Evolutionary conservation across 371 early-diverging fungal species (phyloP).

Genomic region (Mortierella sp.): DNA sequence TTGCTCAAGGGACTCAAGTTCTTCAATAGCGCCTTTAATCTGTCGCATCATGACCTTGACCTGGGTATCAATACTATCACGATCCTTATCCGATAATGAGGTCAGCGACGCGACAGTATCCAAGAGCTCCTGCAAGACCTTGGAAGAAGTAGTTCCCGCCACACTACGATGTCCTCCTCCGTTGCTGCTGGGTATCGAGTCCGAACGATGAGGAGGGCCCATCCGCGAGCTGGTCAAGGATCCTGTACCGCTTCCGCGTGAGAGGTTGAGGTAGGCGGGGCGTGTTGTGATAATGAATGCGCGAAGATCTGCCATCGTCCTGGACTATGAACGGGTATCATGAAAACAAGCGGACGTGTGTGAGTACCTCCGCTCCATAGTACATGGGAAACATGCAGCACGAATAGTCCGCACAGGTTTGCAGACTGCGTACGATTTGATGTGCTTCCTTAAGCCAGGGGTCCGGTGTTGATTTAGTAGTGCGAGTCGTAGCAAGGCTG

Average conservation of each 20-base stretch:
- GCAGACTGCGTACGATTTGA: constrained; percentile 37
- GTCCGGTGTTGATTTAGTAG: constrained; percentile 21
- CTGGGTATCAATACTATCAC: constrained; percentile 55
- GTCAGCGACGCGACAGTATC: constrained; percentile 43
- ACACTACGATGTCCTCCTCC: neutral
- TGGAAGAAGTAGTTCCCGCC: constrained; percentile 38
- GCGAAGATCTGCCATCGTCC: constrained; percentile 52
- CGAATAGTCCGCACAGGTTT: neutral
- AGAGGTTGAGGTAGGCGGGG: constrained; percentile 47
- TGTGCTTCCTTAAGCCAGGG: constrained; percentile 55
- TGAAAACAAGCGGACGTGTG: neutral
- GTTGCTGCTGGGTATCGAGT: constrained; percentile 29
- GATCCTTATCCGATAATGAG: constrained; percentile 49
- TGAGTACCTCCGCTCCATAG: neutral
- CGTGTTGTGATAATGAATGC: constrained; percentile 51
- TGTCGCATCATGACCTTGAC: constrained; percentile 56
- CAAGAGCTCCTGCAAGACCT: constrained; percentile 38
- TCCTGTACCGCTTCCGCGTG: constrained; percentile 27
- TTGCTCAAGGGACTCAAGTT: constrained; percentile 51
- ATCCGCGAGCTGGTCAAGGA: neutral
- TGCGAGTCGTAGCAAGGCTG: neutral
- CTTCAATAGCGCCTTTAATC: constrained; percentile 55
- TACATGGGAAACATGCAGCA: too few species aligned
- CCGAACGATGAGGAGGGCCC: constrained; percentile 26
- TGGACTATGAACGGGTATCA: constrained; percentile 29